Evolutionary conservation across 179 eudicot species (phyloP).

Genomic region (Actinidia chinensis): DNA sequence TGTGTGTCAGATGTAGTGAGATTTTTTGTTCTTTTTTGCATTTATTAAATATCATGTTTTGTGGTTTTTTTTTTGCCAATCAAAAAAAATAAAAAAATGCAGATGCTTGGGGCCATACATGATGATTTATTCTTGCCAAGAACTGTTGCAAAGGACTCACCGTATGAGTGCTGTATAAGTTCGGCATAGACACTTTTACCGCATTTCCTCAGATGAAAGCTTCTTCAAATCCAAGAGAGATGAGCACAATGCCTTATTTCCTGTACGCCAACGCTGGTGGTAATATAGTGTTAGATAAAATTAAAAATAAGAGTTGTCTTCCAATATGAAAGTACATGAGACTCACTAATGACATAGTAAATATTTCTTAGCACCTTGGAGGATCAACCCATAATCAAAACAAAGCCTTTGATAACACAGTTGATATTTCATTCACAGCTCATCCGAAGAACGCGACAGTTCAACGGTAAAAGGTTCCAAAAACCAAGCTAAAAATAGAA

Average conservation of each 20-base stretch:
- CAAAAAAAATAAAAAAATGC: too few relatives aligned
- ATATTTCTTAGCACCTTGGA: not conserved
- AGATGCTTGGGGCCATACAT: not conserved
- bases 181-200: constrained; percentile 92
- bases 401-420: not conserved
- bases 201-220: constrained; percentile 98
- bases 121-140: not conserved
- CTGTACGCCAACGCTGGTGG: constrained; percentile 31
- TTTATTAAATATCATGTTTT: too few relatives aligned
- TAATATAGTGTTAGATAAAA: constrained; percentile 10
- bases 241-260: constrained; percentile 72
- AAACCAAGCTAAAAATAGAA: not conserved
- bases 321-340: not conserved
- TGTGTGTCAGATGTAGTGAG: too few relatives aligned
- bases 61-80: too few relatives aligned
- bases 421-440: not conserved
- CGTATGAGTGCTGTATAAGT: constrained; percentile 89
- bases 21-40: too few relatives aligned
- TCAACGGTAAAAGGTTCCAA: too few relatives aligned
- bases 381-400: not conserved
- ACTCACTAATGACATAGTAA: too few relatives aligned
- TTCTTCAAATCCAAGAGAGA: constrained; percentile 78
- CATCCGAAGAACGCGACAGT: too few relatives aligned
- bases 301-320: not conserved
- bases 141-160: constrained; percentile 37